Conservation (phyloP, 2,329 filamentous ascomycete genomes). For the Stagonosporopsis cucurbitacearum region DNA sequence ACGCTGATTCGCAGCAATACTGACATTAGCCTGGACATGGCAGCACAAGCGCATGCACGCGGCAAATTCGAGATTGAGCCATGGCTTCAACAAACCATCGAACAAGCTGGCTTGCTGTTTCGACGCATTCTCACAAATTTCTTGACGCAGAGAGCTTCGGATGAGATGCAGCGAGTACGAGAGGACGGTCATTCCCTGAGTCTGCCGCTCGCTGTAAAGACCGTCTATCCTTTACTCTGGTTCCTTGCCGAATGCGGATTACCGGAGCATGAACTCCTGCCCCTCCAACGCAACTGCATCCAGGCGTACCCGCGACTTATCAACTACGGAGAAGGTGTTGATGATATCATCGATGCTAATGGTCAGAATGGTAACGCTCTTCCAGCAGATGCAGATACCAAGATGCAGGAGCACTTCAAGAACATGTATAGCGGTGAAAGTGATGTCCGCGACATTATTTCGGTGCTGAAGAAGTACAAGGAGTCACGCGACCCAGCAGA, state of each 20-base stretch:
- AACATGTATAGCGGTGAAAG: constrained; percentile 95
- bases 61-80: constrained; percentile 79
- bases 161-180: constrained; percentile 78
- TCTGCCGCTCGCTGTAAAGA: constrained; percentile 81
- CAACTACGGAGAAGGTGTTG: constrained; percentile 92
- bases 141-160: constrained; percentile 80
- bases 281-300: constrained; percentile 85
- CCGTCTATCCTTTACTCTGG: constrained; percentile 78
- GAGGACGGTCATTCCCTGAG: constrained; percentile 71
- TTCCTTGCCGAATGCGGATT: constrained; percentile 68
- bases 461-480: constrained; percentile 85
- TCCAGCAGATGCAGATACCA: constrained; percentile 77
- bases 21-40: constrained; percentile 86
- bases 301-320: constrained; percentile 92
- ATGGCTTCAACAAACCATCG: constrained; percentile 76
- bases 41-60: constrained; percentile 82
- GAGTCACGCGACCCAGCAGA: constrained; percentile 81
- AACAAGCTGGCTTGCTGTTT: constrained; percentile 70
- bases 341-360: constrained; percentile 88
- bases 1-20: constrained; percentile 79
- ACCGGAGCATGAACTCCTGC: constrained; percentile 73
- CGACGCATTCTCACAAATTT: constrained; percentile 78
- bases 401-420: constrained; percentile 98
- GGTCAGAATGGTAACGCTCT: constrained; percentile 82
- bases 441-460: constrained; percentile 83